Conservation (phyloP, 345 rosid species). For the Gossypium australe region DNA sequence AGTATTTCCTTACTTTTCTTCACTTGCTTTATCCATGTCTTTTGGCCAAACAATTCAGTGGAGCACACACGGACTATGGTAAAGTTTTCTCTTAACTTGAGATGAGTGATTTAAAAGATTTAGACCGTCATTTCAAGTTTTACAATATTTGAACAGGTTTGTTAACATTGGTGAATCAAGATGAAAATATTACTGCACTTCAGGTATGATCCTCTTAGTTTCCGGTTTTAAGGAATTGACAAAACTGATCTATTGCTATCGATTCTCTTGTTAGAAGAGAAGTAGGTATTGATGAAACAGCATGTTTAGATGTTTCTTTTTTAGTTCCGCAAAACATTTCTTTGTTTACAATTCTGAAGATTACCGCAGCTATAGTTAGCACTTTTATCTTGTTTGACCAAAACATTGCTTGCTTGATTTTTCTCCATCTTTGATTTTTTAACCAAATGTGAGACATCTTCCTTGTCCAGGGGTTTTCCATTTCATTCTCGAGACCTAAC, state of each 20-base stretch:
- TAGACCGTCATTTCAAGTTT: background rate
- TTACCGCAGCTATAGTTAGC: background rate
- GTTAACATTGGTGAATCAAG: conserved; percentile 7
- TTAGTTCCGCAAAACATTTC: background rate
- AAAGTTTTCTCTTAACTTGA: conserved; percentile 14
- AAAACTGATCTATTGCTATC: background rate
- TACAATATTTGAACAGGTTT: background rate
- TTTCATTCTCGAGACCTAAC: background rate
- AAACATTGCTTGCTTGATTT: background rate
- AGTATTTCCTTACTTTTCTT: background rate
- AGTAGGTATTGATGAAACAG: background rate
- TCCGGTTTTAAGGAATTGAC: background rate
- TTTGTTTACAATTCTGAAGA: background rate
- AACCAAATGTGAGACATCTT: background rate
- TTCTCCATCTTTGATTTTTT: background rate
- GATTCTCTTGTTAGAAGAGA: background rate
- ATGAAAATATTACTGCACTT: conserved; percentile 12
- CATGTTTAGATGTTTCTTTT: background rate
- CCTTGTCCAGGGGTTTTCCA: background rate
- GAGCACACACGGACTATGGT: conserved; percentile 93
- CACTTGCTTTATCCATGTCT: conserved; percentile 1
- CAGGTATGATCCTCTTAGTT: background rate
- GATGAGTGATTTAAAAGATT: background rate
- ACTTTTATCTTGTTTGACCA: background rate
- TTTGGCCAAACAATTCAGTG: conserved; percentile 33